A percentile compares a stretch with the other conserved stretches of the same genome.
Evolutionary conservation across 2,329 filamentous ascomycete genomes (phyloP).

Genomic region (Fusarium guadeloupense): DNA sequence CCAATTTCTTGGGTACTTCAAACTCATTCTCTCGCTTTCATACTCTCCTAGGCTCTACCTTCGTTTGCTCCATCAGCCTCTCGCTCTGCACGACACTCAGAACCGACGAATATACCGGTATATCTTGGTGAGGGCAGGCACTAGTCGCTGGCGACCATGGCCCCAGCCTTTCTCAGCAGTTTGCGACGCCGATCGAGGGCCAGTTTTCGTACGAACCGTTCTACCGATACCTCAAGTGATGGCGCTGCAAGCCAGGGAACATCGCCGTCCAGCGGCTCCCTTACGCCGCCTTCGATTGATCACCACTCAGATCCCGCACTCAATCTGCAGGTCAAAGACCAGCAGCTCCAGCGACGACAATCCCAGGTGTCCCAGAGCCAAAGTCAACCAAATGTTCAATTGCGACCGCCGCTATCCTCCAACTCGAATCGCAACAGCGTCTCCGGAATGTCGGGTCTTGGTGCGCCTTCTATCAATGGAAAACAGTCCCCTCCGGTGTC

Average conservation of each 20-base stretch:
- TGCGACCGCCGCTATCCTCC: conserved; percentile 52
- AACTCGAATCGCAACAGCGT: conserved; percentile 70
- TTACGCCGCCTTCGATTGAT: conserved; percentile 78
- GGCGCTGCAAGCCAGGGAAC: conserved; percentile 66
- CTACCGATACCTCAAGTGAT: conserved; percentile 70
- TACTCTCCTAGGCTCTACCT: not conserved
- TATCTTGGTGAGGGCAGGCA: conserved; percentile 23
- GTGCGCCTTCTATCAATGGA: conserved; percentile 63
- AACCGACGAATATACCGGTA: conserved; percentile 10
- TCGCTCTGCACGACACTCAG: conserved; percentile 15
- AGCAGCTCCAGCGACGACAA: conserved; percentile 30
- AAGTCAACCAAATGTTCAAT: conserved; percentile 39
- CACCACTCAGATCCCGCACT: conserved; percentile 72
- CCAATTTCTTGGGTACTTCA: conserved; percentile 18
- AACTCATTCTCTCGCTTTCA: conserved; percentile 19
- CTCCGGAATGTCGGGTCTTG: conserved; percentile 69
- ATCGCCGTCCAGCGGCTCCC: conserved; percentile 72
- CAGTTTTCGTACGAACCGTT: conserved; percentile 73
- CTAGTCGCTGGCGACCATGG: conserved; percentile 54
- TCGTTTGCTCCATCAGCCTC: conserved; percentile 7
- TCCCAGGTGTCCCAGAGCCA: conserved; percentile 32
- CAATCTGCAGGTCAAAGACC: conserved; percentile 66
- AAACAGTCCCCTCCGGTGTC: conserved; percentile 72
- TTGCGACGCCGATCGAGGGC: conserved; percentile 79
- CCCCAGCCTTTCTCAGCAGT: conserved; percentile 73